Evolutionary conservation across 1,284 basidiomycete genomes (phyloP), one percentile per base, ranked within the genome.

Genomic region (Apiotrichum domesticum): DNA sequence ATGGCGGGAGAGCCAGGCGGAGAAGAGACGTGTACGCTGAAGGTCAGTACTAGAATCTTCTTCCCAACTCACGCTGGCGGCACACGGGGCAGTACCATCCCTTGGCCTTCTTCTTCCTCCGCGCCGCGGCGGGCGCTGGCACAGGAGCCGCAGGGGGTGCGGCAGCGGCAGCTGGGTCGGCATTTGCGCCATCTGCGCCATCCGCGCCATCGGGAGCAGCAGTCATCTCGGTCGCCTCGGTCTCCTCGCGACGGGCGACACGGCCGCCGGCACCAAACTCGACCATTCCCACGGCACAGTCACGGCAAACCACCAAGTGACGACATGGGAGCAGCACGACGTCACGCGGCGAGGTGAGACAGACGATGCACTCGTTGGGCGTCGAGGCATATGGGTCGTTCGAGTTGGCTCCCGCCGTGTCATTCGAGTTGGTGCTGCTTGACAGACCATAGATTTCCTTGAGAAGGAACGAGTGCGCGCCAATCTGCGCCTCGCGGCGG

Each of bases 1-100:
- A 84, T 1, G 87, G 81, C 2, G 82, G 80, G 1, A 89, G 87
- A 5, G 88, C 89, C 52, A 94, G 86, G 40, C 90, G 83, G 33
- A 94, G 77, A 37, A 93, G 79, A 1, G 89, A 91, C 0, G 89
- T 91, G 68, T 94, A 94, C 1, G 90, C 88, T 90, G 65, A 7
- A 6, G 10, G 41, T 14, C n/a, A 29, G 14, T 21, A 32, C 35
- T 14, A 33, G 48, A 35, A 60, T 51, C 48, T 41, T 21, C 21
- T 21, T 21, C 21, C 21, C 21, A 15, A 79, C 85, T 74, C 64
- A 87, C 85, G 89, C 80, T 93, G 90, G 66, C 90, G 82, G 72
- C 90, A 93, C 51, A 94, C 88, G 35, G 90, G 90, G 72, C 90
- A 94, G 82, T 88, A 90, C 90, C 90, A 94, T 13, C 90, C 90